Conservation (phyloP, 805 yeast species). For the Cyberlindnera sargentensis region DNA sequence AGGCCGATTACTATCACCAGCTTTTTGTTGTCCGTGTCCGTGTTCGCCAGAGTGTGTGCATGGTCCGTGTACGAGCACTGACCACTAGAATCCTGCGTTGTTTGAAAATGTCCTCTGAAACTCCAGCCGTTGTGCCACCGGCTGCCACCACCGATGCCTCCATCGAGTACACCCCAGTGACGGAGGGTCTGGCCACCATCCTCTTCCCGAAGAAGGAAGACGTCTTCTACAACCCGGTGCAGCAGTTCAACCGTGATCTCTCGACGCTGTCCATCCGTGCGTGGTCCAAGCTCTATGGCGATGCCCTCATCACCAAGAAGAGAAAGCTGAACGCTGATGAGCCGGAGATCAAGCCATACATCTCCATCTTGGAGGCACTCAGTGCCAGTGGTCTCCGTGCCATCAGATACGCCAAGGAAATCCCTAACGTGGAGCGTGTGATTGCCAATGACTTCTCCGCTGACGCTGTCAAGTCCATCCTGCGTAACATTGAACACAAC, state of each 20-base stretch:
- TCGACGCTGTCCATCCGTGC: constrained; percentile 82
- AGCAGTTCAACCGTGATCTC: constrained; percentile 91
- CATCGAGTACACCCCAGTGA: constrained; percentile 32
- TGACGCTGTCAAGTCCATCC: constrained; percentile 79
- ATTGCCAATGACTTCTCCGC: constrained; percentile 87
- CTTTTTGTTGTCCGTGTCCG: too few species aligned
- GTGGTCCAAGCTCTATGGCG: constrained; percentile 62
- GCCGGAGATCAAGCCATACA: constrained; percentile 28
- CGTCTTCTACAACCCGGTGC: constrained; percentile 94
- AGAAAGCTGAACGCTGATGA: constrained; percentile 26
- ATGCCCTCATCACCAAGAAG: constrained; percentile 21
- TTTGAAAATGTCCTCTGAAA: neutral
- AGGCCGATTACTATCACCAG: too few species aligned
- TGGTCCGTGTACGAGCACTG: neutral
- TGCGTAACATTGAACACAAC: constrained; percentile 64
- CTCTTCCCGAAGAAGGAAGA: constrained; percentile 73
- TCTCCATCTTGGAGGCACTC: constrained; percentile 78
- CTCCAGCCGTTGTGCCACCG: constrained; percentile 5
- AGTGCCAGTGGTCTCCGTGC: constrained; percentile 96
- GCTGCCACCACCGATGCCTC: neutral
- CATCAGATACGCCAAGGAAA: constrained; percentile 86
- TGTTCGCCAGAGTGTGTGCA: too few species aligned
- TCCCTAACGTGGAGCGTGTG: constrained; percentile 64
- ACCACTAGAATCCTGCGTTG: neutral
- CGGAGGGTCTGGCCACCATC: constrained; percentile 82